Base-by-base conservation (phyloP, 306 rosid genomes). In the Glycine latifolia region DNA sequence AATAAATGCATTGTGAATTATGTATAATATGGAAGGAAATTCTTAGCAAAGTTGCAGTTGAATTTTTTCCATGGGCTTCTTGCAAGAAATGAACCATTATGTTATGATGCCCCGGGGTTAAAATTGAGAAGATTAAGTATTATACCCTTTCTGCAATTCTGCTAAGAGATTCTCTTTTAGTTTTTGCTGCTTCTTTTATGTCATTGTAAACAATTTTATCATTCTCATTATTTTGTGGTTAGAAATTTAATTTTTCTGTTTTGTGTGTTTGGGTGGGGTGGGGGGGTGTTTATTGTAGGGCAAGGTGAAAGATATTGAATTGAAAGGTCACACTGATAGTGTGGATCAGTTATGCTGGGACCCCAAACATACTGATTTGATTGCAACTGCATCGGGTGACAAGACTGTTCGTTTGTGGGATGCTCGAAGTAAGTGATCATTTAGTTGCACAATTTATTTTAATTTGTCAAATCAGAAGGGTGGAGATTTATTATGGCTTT, bases 261-360 rank as follows among this genome's bases (percentile, higher is more conserved):
- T 43, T 56, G 37, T 71, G 44, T 60, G 26, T 31, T 59, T 35
- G 37, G 50, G 6, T 47, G 1, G 31, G 31, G 31, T 1, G 31
- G 74, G 31, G 73, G 63, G 52, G 26, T 41, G n/a, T 54, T 17
- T 63, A 16, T 83, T 81, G 49, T 87, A 95, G 99, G 93, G 92
- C 59, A 93, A 95, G 82, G 89, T 87, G n/a, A 95, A 95, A 82
- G 97, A 93, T 81, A 86, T 91, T 79, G 99, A 95, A 79, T 84
- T 95, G 90, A 95, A 91, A 90, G 99, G 99, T 26, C 99, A 95
- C 82, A 90, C 97, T 44, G 99, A 95, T 85, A 95, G 99, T 82
- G 99, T 95, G 82, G 99, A 95, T 90, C 99, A 93, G 90, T 90
- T 95, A 70, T 95, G 99, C 74, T 95, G 99, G 99, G 99, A 95